Conservation (phyloP, 345 rosid species). For the Physaria fendleri region DNA sequence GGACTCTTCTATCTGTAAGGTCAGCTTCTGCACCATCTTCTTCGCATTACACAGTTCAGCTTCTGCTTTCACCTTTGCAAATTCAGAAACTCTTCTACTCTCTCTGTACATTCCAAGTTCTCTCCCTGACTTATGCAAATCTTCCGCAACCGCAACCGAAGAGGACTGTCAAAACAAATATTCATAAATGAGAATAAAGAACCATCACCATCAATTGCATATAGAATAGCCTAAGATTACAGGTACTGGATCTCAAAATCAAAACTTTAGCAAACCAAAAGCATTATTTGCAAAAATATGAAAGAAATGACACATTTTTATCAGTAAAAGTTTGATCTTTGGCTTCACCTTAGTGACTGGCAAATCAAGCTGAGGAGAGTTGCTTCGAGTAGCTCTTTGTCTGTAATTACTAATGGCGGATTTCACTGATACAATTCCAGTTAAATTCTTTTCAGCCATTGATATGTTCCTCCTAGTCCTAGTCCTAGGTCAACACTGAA, state of each 20-base stretch:
- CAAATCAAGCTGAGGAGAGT: conserved; percentile 36
- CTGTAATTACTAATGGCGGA: conserved; percentile 46
- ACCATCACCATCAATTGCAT: not conserved
- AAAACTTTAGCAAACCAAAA: not conserved
- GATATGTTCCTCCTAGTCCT: not conserved
- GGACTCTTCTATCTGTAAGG: conserved; percentile 40
- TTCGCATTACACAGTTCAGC: conserved; percentile 44
- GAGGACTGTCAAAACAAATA: conserved; percentile 27
- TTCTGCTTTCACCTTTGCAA: conserved; percentile 42
- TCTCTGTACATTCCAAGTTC: conserved; percentile 44
- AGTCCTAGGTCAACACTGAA: no score
- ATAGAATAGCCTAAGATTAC: not conserved
- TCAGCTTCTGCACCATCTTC: conserved; percentile 41
- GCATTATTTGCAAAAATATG: not conserved
- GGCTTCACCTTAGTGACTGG: conserved; percentile 40
- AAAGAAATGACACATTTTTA: not conserved
- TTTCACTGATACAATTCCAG: conserved; percentile 54
- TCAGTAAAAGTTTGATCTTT: not conserved
- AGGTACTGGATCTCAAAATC: not conserved
- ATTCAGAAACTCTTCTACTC: conserved; percentile 45
- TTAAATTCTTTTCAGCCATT: conserved; percentile 41
- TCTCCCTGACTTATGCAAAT: conserved; percentile 51
- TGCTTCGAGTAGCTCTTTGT: conserved; percentile 38
- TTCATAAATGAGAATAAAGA: not conserved
- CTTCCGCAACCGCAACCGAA: conserved; percentile 54